phyloP scores from a whole-genome alignment of 331 rosid genomes.

The Prunus yedoensis region DNA sequence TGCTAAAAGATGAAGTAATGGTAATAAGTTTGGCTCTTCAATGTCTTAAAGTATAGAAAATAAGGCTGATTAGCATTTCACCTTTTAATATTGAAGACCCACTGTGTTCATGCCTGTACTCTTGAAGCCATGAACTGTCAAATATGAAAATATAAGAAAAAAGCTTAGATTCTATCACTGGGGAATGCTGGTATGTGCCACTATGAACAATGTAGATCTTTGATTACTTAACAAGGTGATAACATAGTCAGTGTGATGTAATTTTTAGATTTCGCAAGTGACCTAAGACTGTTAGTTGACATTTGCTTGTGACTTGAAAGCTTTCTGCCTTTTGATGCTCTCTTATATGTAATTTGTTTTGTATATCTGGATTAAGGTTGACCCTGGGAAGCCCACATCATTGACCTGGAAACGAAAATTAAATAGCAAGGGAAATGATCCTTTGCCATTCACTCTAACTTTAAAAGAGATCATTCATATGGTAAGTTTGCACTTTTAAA shows the following conservation, averaged over 20 bases:
- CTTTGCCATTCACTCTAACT: constrained; percentile 36
- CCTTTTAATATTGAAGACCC: neutral
- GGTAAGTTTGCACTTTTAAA: constrained; percentile 38
- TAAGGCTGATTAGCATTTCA: neutral
- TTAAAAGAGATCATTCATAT: constrained; percentile 64
- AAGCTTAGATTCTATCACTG: neutral
- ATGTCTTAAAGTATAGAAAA: neutral
- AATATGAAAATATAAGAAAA: neutral
- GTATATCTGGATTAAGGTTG: constrained; percentile 43
- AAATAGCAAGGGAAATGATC: constrained; percentile 36
- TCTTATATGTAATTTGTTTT: constrained; percentile 15
- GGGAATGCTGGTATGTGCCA: constrained; percentile 9
- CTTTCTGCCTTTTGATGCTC: neutral
- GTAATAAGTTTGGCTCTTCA: neutral
- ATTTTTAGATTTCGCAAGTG: constrained; percentile 1
- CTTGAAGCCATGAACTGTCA: neutral
- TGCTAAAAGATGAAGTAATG: neutral
- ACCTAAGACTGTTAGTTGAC: neutral
- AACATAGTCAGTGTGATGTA: neutral
- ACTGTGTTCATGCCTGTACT: neutral
- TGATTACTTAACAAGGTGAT: neutral
- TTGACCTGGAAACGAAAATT: constrained; percentile 81
- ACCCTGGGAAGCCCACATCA: constrained; percentile 56
- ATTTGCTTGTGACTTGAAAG: constrained; percentile 16
- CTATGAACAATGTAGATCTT: neutral